Percentiles rank a stretch among this genome's conserved stretches.
Evolutionary conservation across 768 basidiomycete species (phyloP).

Genomic region (Calocera viscosa): DNA sequence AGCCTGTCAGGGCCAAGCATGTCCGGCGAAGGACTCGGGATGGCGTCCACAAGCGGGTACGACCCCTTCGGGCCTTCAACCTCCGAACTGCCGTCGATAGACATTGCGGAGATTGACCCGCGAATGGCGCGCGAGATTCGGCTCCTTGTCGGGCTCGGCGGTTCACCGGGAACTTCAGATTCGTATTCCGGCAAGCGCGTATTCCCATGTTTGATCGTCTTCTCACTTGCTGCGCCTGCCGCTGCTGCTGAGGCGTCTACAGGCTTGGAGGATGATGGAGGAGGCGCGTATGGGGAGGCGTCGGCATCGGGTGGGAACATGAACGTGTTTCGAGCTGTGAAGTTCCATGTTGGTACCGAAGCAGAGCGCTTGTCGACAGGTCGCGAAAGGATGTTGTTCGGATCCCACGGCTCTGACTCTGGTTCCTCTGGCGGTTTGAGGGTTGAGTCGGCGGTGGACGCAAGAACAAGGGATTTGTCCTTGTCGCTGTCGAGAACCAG

Average conservation of each 20-base stretch:
- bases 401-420: background rate
- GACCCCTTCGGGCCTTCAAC: background rate
- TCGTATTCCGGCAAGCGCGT: slow-evolving; percentile 64
- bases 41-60: slow-evolving; percentile 67
- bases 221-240: slow-evolving; percentile 33
- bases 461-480: background rate
- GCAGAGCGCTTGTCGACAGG: slow-evolving; percentile 55
- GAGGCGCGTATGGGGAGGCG: slow-evolving; percentile 56
- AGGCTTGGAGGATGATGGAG: slow-evolving; percentile 24
- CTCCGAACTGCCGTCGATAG: background rate
- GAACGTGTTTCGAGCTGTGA: slow-evolving; percentile 83
- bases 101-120: slow-evolving; percentile 30
- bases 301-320: slow-evolving; percentile 95
- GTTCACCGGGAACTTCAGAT: slow-evolving; percentile 46
- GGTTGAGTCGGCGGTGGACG: background rate
- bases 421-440: background rate
- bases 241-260: slow-evolving; percentile 21
- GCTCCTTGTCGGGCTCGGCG: slow-evolving; percentile 83
- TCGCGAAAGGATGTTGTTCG: slow-evolving; percentile 6
- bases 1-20: slow-evolving; percentile 70
- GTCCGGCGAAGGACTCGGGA: slow-evolving; percentile 78
- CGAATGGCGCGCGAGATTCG: slow-evolving; percentile 84
- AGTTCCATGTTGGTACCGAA: slow-evolving; percentile 69
- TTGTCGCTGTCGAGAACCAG: background rate
- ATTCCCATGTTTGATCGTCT: slow-evolving; percentile 60